phyloP scores from a whole-genome alignment of 2,329 filamentous ascomycete species.

The Diaporthe caulivora region DNA sequence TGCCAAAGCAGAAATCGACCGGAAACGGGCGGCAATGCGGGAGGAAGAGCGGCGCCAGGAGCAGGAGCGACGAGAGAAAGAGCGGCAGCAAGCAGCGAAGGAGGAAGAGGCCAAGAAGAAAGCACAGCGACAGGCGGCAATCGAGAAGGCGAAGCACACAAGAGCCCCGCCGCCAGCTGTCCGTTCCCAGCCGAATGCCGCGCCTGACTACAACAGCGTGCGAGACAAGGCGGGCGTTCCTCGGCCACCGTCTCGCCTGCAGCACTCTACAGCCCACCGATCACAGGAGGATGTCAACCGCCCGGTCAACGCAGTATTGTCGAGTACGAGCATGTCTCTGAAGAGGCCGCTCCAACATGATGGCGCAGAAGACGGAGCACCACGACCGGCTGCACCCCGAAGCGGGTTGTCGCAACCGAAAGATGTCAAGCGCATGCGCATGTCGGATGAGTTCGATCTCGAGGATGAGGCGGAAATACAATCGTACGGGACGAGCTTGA shows the following conservation, averaged over 20 bases:
- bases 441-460: conserved; percentile 75
- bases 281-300: conserved; percentile 71
- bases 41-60: conserved; percentile 76
- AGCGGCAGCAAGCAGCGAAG: conserved; percentile 65
- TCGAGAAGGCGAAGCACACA: conserved; percentile 76
- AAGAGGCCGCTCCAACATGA: conserved; percentile 82
- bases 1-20: conserved; percentile 84
- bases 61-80: conserved; percentile 70
- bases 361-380: conserved; percentile 66
- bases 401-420: conserved; percentile 74
- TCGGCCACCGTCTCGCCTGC: conserved; percentile 70
- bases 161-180: conserved; percentile 71
- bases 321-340: conserved; percentile 73
- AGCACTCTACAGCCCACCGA: conserved; percentile 60
- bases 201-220: conserved; percentile 57
- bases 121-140: conserved; percentile 71
- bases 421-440: conserved; percentile 85
- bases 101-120: conserved; percentile 75
- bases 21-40: conserved; percentile 76
- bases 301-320: conserved; percentile 69
- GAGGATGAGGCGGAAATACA: conserved; percentile 69
- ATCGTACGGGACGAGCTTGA: conserved; percentile 71
- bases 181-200: conserved; percentile 66
- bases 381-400: conserved; percentile 60
- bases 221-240: conserved; percentile 50